Conservation (phyloP, 495 filamentous ascomycete genomes). For the Neurospora cerealis region DNA sequence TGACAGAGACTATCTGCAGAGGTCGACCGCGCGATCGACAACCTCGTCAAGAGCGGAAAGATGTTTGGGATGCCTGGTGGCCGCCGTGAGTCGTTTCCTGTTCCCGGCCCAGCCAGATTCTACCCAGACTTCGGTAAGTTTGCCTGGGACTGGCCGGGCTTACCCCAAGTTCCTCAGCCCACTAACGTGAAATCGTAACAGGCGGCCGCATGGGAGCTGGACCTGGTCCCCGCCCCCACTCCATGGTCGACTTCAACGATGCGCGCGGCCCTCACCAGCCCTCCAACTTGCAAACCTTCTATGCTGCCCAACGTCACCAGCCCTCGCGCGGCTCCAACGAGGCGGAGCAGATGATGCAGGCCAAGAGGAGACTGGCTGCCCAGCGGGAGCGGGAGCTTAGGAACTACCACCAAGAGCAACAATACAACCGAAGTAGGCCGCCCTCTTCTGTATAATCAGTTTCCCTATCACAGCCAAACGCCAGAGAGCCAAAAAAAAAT, state of each 20-base stretch:
- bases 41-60: constrained; percentile 92
- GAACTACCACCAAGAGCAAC: constrained; percentile 99
- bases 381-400: constrained; percentile 97
- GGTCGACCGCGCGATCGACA: constrained; percentile 92
- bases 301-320: constrained; percentile 87
- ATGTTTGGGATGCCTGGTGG: constrained; percentile 57
- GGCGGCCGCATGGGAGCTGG: constrained; percentile 34
- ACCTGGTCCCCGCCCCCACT: constrained; percentile 59
- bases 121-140: constrained; percentile 47
- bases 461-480: constrained; percentile 44
- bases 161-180: constrained; percentile 8
- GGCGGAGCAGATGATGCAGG: constrained; percentile 97
- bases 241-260: constrained; percentile 68
- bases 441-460: constrained; percentile 49
- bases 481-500: constrained; percentile 25
- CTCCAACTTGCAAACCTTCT: constrained; percentile 85
- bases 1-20: constrained; percentile 43
- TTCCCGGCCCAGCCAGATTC: constrained; percentile 48
- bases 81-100: constrained; percentile 79
- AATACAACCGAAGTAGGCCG: constrained; percentile 95
- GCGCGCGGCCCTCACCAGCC: constrained; percentile 60
- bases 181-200: constrained; percentile 19
- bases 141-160: constrained; percentile 21
- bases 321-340: constrained; percentile 74
- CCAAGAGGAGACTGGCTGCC: constrained; percentile 95